Conservation (phyloP, 495 filamentous ascomycete genomes). For the Oidiodendron maius region DNA sequence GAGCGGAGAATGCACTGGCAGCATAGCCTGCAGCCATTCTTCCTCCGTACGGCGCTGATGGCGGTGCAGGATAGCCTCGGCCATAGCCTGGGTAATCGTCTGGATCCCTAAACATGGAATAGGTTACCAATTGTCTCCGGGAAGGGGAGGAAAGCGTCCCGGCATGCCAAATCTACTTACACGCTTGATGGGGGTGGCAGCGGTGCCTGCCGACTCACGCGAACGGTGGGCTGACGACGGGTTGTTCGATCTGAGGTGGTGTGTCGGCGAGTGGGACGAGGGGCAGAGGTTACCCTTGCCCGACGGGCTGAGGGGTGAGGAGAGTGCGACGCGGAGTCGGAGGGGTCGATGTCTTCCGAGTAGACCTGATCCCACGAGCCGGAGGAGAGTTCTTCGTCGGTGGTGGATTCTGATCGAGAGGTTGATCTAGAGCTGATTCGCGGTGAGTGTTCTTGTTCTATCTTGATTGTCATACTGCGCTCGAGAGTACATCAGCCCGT, state of each 20-base stretch:
- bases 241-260: conserved; percentile 31
- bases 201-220: conserved; percentile 23
- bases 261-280: conserved; percentile 28
- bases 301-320: conserved; percentile 27
- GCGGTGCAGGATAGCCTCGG: conserved; percentile 19
- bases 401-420: conserved; percentile 12
- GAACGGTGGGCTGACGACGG: conserved; percentile 31
- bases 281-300: conserved; percentile 33
- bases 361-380: conserved; percentile 46
- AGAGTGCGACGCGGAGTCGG: conserved; percentile 70
- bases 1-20: conserved; percentile 28
- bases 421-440: conserved; percentile 18
- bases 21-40: conserved; percentile 37
- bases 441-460: conserved; percentile 18
- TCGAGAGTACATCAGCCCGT: conserved; percentile 3
- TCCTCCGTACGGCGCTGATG: conserved; percentile 30
- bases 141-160: neutral
- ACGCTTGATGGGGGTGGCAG: conserved; percentile 39
- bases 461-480: conserved; percentile 4
- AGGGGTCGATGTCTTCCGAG: conserved; percentile 64
- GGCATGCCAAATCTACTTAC: conserved; percentile 24
- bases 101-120: neutral
- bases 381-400: conserved; percentile 46
- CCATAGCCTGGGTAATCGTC: conserved; percentile 32
- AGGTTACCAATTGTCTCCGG: neutral